Percentiles rank a stretch among this genome's conserved stretches.
Conservation (phyloP, 768 basidiomycete species). For the Boletus rubescentipes region DNA sequence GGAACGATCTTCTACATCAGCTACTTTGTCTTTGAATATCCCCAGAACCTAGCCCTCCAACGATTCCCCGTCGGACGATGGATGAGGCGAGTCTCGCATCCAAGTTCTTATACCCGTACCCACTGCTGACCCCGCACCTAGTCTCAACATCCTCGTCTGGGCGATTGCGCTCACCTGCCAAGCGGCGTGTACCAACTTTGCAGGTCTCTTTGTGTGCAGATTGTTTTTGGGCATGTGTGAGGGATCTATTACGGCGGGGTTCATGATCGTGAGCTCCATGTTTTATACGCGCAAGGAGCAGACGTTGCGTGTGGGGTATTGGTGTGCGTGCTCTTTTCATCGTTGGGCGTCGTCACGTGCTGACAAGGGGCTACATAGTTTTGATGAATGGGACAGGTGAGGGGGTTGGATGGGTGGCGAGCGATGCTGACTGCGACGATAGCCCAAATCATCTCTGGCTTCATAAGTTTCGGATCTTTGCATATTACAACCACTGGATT, state of each 20-base stretch:
- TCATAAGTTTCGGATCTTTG: conserved; percentile 63
- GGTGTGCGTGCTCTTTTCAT: conserved; percentile 54
- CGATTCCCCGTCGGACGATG: conserved; percentile 76
- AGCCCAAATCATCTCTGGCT: conserved; percentile 73
- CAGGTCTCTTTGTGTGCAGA: conserved; percentile 60
- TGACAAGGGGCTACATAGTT: conserved; percentile 40
- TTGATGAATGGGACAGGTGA: conserved; percentile 74
- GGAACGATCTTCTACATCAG: conserved; percentile 75
- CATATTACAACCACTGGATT: conserved; percentile 58
- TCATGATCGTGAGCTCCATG: conserved; percentile 76
- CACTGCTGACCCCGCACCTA: conserved; percentile 21
- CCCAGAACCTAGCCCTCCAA: conserved; percentile 71
- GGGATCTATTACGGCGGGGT: conserved; percentile 69
- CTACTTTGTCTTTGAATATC: conserved; percentile 71
- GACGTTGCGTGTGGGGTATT: conserved; percentile 68
- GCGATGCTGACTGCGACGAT: conserved; percentile 4
- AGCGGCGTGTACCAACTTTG: conserved; percentile 71
- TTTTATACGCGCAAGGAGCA: conserved; percentile 75
- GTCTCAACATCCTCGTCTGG: conserved; percentile 69
- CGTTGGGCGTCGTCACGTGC: neutral
- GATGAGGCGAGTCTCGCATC: conserved; percentile 56
- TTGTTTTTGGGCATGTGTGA: conserved; percentile 73
- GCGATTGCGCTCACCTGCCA: conserved; percentile 57
- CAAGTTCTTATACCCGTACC: neutral
- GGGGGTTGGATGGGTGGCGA: neutral